A percentile compares a stretch with the other conserved stretches of the same genome.
phyloP scores from a whole-genome alignment of 805 yeast genomes.

The Yarrowia alimentaria region DNA sequence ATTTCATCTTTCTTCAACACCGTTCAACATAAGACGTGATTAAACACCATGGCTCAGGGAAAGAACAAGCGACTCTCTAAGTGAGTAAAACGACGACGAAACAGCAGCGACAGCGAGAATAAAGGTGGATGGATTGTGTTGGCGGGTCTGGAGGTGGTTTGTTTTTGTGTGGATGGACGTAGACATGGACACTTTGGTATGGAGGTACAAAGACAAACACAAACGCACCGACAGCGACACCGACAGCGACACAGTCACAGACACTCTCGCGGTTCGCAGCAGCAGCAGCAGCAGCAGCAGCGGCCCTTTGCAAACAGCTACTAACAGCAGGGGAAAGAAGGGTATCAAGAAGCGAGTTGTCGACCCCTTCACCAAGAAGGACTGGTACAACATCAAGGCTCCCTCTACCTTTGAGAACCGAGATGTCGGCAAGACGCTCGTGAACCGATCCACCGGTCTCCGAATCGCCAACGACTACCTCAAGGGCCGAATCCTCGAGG shows the following conservation, averaged over 20 bases:
- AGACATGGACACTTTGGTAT: too few species aligned
- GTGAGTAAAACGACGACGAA: constrained; percentile 13
- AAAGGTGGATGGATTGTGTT: background rate
- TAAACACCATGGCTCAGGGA: constrained; percentile 67
- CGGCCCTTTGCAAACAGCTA: too few species aligned
- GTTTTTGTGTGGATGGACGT: too few species aligned
- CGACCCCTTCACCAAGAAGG: constrained; percentile 99
- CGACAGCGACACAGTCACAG: too few species aligned
- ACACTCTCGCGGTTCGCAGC: too few species aligned
- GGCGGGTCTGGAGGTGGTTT: too few species aligned
- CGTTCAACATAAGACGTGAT: constrained; percentile 23
- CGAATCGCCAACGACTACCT: constrained; percentile 96
- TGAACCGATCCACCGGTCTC: constrained; percentile 98
- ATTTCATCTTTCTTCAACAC: constrained; percentile 25
- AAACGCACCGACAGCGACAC: too few species aligned
- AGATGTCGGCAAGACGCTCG: constrained; percentile 97
- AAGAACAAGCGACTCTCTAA: constrained; percentile 75
- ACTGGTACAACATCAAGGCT: constrained; percentile 98
- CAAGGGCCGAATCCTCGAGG: constrained; percentile 96
- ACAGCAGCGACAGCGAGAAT: background rate
- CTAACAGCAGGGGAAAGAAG: constrained; percentile 72
- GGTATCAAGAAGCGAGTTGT: constrained; percentile 99
- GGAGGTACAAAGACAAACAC: too few species aligned
- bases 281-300: too few species aligned
- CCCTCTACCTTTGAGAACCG: constrained; percentile 98